phyloP scores from a whole-genome alignment of 2,329 filamentous ascomycete genomes.

The Hymenoscyphus salicellus region DNA sequence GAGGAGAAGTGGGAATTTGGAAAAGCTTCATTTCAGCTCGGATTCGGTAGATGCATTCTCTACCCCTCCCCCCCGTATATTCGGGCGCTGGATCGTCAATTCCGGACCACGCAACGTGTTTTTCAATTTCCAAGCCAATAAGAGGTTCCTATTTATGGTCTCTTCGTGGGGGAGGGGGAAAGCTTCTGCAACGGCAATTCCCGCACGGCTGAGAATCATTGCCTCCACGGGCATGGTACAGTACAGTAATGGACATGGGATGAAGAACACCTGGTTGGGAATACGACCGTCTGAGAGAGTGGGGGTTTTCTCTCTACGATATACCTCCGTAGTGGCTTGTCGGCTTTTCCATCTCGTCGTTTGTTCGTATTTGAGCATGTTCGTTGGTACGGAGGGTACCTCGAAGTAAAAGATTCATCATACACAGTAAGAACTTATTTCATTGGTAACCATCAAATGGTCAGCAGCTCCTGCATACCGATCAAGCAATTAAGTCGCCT shows the following conservation, averaged over 20 bases:
- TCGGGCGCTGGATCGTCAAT: not conserved
- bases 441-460: not conserved
- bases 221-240: not conserved
- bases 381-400: too few species aligned
- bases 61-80: not conserved
- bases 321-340: too few species aligned
- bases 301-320: too few species aligned
- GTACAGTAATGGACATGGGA: not conserved
- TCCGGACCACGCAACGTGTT: not conserved
- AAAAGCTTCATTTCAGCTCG: conserved; percentile 2
- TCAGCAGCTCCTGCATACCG: not conserved
- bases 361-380: not conserved
- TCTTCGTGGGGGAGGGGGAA: not conserved
- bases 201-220: not conserved
- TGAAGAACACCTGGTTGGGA: too few species aligned
- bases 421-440: not conserved
- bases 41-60: not conserved
- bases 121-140: too few species aligned
- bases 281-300: too few species aligned
- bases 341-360: not conserved
- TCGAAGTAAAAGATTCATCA: not conserved
- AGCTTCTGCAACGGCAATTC: not conserved
- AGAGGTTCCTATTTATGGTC: not conserved
- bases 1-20: not conserved
- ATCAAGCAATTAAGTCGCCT: not conserved